A percentile compares a stretch with the other conserved stretches of the same genome.
Evolutionary conservation across 2,329 filamentous ascomycete species (phyloP).

Genomic region (Sclerotinia minor): DNA sequence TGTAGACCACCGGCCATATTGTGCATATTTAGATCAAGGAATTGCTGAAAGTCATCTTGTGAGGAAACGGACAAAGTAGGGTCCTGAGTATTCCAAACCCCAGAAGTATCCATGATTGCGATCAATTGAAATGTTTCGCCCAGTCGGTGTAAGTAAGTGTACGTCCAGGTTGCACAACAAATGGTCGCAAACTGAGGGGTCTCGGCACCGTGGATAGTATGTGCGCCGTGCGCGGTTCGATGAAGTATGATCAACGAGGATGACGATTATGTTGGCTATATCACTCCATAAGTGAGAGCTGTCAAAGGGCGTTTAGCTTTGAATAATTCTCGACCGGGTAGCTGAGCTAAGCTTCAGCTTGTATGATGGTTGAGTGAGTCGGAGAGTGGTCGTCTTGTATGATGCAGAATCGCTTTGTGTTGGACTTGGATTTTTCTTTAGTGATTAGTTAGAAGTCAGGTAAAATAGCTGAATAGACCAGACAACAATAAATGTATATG

Average conservation of each 20-base stretch:
- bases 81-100: slow-evolving; percentile 56
- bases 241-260: slow-evolving; percentile 5
- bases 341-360: not conserved
- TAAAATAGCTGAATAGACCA: not conserved
- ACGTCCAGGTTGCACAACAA: not conserved
- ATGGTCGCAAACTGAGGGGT: slow-evolving; percentile 23
- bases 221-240: slow-evolving; percentile 11
- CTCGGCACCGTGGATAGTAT: not conserved
- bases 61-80: slow-evolving; percentile 52
- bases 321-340: not conserved
- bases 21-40: slow-evolving; percentile 60
- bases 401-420: slow-evolving; percentile 1
- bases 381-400: not conserved
- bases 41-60: slow-evolving; percentile 65
- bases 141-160: not conserved
- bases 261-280: not conserved
- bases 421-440: not conserved
- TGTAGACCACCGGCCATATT: slow-evolving; percentile 55
- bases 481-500: not conserved
- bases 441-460: too few relatives aligned
- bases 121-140: not conserved
- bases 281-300: slow-evolving; percentile 5
- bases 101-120: slow-evolving; percentile 40
- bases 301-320: not conserved
- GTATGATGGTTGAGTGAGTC: not conserved